These are phyloP conservation scores for Trichoderma aggressivum DNA, from an alignment of 2,329 filamentous ascomycete genomes.

Conservation along the genomic window DNA sequence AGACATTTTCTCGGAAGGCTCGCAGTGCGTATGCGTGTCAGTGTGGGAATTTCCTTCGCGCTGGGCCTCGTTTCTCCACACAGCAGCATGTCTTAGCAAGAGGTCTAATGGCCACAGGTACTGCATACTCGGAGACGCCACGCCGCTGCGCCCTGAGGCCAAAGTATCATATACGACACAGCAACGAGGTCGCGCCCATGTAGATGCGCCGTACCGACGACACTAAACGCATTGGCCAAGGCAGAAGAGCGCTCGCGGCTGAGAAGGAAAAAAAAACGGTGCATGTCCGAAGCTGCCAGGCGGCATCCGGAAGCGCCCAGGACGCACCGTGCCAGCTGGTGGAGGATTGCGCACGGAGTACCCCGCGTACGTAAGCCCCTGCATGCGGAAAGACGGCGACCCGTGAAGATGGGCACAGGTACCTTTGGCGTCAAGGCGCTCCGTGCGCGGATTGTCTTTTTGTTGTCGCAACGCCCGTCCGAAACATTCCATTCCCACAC, in stretches of 20 bases:
- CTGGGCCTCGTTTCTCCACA: background rate
- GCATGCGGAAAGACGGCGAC: background rate
- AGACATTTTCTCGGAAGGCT: background rate
- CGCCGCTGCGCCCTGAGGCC: background rate
- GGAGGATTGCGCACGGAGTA: background rate
- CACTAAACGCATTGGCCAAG: background rate
- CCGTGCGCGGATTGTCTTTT: background rate
- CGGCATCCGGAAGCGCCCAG: constrained; percentile 2
- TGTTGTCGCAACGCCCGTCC: background rate
- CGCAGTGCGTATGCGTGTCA: constrained; percentile 15
- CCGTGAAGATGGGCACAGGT: background rate
- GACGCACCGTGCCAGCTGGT: background rate
- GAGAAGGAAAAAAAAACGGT: constrained; percentile 10
- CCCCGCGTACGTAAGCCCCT: background rate
- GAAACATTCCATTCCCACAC: constrained; percentile 10
- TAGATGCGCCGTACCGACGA: background rate
- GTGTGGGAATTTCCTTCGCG: constrained; percentile 1
- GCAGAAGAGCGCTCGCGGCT: constrained; percentile 4
- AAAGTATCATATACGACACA: background rate
- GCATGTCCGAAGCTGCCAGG: background rate
- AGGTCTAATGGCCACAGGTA: constrained; percentile 3
- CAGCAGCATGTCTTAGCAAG: background rate
- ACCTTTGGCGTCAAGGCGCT: background rate
- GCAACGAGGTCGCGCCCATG: background rate
- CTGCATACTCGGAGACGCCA: background rate